Conservation (phyloP, 2,329 filamentous ascomycete genomes). For the Fusarium transvaalense region DNA sequence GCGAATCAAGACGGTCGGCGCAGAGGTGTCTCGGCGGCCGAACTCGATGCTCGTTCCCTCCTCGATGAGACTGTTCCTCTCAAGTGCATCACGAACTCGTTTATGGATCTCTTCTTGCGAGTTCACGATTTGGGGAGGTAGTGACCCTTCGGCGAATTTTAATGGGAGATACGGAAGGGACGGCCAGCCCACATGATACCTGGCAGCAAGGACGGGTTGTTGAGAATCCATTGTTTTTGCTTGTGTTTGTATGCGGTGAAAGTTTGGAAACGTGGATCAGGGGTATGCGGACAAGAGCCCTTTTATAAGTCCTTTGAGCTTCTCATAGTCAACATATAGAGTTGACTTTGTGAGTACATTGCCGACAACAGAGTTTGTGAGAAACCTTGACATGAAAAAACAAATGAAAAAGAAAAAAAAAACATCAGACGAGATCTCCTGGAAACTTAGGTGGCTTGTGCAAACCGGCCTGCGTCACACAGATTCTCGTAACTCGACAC, state of each 20-base stretch:
- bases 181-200: slow-evolving; percentile 4
- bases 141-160: not conserved
- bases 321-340: not conserved
- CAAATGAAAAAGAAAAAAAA: too few species aligned
- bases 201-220: not conserved
- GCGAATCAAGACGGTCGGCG: slow-evolving; percentile 1
- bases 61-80: not conserved
- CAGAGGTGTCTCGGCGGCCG: not conserved
- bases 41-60: not conserved
- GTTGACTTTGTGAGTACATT: not conserved
- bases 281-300: not conserved
- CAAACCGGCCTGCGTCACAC: not conserved
- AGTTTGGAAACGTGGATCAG: too few species aligned
- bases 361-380: not conserved
- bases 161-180: slow-evolving; percentile 3
- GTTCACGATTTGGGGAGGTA: not conserved
- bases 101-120: not conserved
- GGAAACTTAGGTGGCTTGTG: not conserved
- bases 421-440: not conserved
- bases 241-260: not conserved
- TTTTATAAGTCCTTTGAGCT: not conserved
- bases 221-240: not conserved
- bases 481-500: not conserved
- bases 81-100: not conserved
- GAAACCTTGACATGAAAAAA: too few species aligned